A percentile compares a stretch with the other conserved stretches of the same genome.
These are phyloP conservation scores for Colletotrichum gigasporum DNA, from an alignment of 2,329 filamentous ascomycete genomes.

Conservation along the genomic window DNA sequence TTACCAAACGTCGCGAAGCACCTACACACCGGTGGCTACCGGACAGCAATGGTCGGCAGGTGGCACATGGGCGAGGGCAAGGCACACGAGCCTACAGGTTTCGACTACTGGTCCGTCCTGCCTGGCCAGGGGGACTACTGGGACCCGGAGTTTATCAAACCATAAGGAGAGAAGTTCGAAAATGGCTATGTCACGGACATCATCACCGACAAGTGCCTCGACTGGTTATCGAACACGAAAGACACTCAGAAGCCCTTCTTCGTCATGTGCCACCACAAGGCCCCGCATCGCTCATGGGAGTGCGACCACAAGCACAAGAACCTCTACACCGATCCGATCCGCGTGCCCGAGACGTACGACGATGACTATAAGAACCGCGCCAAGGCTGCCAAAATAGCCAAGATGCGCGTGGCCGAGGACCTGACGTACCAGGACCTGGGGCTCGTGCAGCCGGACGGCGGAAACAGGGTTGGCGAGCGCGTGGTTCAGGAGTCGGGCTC, in stretches of 20 bases:
- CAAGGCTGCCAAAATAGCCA: constrained; percentile 57
- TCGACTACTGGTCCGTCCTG: constrained; percentile 61
- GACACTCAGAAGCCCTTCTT: constrained; percentile 57
- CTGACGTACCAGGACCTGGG: constrained; percentile 60
- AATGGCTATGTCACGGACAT: constrained; percentile 61
- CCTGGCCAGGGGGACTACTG: constrained; percentile 63
- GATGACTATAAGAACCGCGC: constrained; percentile 65
- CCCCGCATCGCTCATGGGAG: constrained; percentile 63
- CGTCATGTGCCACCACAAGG: constrained; percentile 66
- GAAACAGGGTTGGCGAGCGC: constrained; percentile 46
- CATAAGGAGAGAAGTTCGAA: constrained; percentile 40
- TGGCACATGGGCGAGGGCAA: constrained; percentile 62
- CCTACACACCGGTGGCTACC: constrained; percentile 55
- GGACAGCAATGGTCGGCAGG: constrained; percentile 63
- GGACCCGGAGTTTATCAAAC: constrained; percentile 59
- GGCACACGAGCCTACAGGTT: constrained; percentile 56
- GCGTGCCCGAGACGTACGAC: constrained; percentile 59
- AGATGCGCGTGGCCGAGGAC: constrained; percentile 61
- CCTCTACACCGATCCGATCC: constrained; percentile 56
- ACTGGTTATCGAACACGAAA: constrained; percentile 46
- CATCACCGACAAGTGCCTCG: constrained; percentile 59
- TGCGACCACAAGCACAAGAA: constrained; percentile 57
- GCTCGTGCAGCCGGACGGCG: constrained; percentile 59
- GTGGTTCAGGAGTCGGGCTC: constrained; percentile 38
- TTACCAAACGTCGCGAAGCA: constrained; percentile 62